Percentiles rank a stretch among this genome's conserved stretches.
These are phyloP conservation scores for Fomitopsis serialis DNA, from an alignment of 768 basidiomycete genomes.

Conservation along the genomic window DNA sequence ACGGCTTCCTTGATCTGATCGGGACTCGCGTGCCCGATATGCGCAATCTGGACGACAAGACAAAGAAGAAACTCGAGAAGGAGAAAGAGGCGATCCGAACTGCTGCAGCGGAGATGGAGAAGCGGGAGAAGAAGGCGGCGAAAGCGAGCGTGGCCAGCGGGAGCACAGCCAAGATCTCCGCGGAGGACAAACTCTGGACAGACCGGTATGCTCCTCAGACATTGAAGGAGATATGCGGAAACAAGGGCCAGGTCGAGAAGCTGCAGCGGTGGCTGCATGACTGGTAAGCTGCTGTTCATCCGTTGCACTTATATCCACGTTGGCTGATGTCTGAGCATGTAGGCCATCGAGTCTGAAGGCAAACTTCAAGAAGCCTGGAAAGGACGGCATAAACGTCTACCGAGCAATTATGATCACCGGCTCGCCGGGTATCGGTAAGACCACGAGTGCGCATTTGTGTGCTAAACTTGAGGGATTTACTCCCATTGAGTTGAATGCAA, in stretches of 20 bases:
- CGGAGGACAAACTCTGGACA: slow-evolving; percentile 80
- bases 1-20: slow-evolving; percentile 82
- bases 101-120: slow-evolving; percentile 76
- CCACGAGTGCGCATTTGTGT: slow-evolving; percentile 89
- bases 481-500: slow-evolving; percentile 94
- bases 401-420: slow-evolving; percentile 90
- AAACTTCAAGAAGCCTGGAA: slow-evolving; percentile 92
- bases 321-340: not conserved
- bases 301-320: not conserved
- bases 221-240: slow-evolving; percentile 91
- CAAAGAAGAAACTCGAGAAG: slow-evolving; percentile 72
- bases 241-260: slow-evolving; percentile 89
- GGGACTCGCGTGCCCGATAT: slow-evolving; percentile 47
- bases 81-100: slow-evolving; percentile 71
- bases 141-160: slow-evolving; percentile 23
- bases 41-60: slow-evolving; percentile 58
- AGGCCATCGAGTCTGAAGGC: slow-evolving; percentile 74
- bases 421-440: slow-evolving; percentile 96
- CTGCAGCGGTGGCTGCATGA: slow-evolving; percentile 81
- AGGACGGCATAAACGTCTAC: slow-evolving; percentile 79
- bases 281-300: slow-evolving; percentile 50
- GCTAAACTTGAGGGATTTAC: slow-evolving; percentile 89
- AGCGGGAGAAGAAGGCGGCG: slow-evolving; percentile 53
- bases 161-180: not conserved
- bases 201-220: slow-evolving; percentile 87